phyloP scores from a whole-genome alignment of 805 yeast genomes.

The Saccharomyces paradoxus region DNA sequence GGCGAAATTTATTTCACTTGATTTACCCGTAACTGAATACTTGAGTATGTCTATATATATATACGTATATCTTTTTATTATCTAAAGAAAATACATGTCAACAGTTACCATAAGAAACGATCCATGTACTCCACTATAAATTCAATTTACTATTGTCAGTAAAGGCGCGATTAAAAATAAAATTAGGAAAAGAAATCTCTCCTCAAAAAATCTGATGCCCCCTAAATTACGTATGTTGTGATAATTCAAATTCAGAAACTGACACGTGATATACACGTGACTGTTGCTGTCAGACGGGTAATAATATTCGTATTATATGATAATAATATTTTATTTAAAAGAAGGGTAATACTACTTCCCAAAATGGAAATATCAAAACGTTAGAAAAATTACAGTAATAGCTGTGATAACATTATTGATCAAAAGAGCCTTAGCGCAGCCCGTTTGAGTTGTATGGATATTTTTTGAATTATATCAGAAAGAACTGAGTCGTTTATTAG shows the following conservation, averaged over 20 bases:
- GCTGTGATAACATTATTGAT: background rate
- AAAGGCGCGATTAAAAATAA: background rate
- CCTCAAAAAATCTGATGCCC: background rate
- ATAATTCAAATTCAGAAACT: background rate
- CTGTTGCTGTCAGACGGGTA: background rate
- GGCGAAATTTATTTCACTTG: background rate
- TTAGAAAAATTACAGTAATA: background rate
- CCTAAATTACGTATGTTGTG: background rate
- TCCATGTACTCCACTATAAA: background rate
- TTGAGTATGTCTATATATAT: background rate
- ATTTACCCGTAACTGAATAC: background rate
- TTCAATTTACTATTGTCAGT: background rate
- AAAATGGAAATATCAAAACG: background rate
- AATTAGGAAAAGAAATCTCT: background rate
- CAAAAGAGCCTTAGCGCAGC: background rate
- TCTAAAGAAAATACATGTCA: background rate
- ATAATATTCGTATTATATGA: background rate
- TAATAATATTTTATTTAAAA: background rate
- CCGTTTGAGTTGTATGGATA: background rate
- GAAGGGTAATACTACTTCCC: background rate
- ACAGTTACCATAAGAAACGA: background rate
- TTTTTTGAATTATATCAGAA: background rate
- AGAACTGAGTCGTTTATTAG: constrained; percentile 2
- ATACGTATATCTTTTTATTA: background rate
- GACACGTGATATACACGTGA: background rate